A percentile compares a stretch with the other conserved stretches of the same genome.
phyloP scores from a whole-genome alignment of 495 filamentous ascomycete species.

The Stereocaulon alpinum region DNA sequence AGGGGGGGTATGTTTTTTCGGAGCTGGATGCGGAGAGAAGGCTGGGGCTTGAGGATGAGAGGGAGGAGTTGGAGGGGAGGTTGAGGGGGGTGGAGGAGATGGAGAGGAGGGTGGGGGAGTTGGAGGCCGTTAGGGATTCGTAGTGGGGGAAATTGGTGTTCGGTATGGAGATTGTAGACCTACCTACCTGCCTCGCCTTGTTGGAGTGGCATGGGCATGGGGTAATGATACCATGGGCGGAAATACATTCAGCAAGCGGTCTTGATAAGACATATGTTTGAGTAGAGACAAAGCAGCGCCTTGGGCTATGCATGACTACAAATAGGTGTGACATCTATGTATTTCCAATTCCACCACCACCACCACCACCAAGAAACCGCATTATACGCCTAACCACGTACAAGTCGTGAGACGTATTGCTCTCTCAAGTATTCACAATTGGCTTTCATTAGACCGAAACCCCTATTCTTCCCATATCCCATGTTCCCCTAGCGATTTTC shows the following conservation, averaged over 20 bases:
- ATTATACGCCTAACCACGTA: background rate
- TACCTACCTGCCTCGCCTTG: too few species aligned
- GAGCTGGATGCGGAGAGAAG: conserved; percentile 80
- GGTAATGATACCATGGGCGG: background rate
- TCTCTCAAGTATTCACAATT: too few species aligned
- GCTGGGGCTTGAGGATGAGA: conserved; percentile 65
- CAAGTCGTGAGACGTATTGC: too few species aligned
- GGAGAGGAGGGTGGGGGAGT: conserved; percentile 11
- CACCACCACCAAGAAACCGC: too few species aligned
- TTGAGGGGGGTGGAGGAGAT: conserved; percentile 13
- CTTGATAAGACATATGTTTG: too few species aligned
- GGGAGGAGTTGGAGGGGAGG: conserved; percentile 7
- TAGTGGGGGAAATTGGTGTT: too few species aligned
- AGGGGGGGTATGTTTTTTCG: conserved; percentile 84
- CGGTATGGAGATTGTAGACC: too few species aligned
- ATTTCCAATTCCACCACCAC: background rate
- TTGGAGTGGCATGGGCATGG: background rate
- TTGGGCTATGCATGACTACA: background rate
- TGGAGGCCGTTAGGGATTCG: background rate
- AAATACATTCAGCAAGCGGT: too few species aligned
- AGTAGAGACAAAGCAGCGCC: background rate
- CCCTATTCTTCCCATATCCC: background rate
- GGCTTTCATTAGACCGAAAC: too few species aligned
- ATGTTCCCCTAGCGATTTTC: conserved; percentile 7
- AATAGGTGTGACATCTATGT: background rate